Conservation (phyloP, 176 grass and related monocot genomes). For the Saccharum officinarum region DNA sequence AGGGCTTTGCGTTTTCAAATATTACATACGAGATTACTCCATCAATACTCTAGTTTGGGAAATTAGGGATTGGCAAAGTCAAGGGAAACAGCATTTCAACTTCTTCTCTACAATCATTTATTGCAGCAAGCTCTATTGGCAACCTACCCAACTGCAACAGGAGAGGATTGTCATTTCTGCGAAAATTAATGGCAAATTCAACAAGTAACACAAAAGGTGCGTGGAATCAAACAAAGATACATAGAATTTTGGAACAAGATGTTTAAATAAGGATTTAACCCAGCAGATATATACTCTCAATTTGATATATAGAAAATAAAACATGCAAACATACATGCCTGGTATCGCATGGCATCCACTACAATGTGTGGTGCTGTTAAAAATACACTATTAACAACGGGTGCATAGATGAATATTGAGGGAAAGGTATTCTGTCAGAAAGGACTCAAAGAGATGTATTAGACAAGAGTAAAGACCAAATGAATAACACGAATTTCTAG, state of each 20-base stretch:
- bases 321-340: not conserved
- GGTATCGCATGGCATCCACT: not conserved
- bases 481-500: not conserved
- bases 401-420: not conserved
- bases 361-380: not conserved
- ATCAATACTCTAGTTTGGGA: conserved; percentile 36
- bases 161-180: not conserved
- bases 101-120: not conserved
- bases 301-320: not conserved
- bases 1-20: not conserved
- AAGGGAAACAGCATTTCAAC: conserved; percentile 32
- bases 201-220: not conserved
- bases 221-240: not conserved
- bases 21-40: conserved; percentile 19
- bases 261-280: not conserved
- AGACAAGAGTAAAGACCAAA: not conserved
- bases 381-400: not conserved
- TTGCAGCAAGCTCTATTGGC: conserved; percentile 18
- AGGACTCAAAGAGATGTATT: not conserved
- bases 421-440: too few relatives aligned
- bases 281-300: not conserved
- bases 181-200: not conserved
- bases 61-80: conserved; percentile 7
- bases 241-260: not conserved
- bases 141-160: conserved; percentile 13